These are phyloP conservation scores for Rhododendron molle DNA, from an alignment of 148 eudicot genomes.

Conservation along the genomic window DNA sequence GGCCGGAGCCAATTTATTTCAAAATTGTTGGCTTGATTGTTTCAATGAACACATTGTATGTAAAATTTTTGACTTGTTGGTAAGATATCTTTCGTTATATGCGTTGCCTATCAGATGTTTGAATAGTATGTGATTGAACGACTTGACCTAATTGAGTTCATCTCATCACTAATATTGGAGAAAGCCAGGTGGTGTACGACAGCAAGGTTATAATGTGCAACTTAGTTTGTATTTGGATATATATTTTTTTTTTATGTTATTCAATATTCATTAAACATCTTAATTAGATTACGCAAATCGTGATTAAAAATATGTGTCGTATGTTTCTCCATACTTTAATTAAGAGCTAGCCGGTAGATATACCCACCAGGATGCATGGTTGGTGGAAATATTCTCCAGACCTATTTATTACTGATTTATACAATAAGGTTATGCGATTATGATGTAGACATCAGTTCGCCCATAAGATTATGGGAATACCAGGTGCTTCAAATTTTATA, in stretches of 20 bases:
- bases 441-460: not conserved
- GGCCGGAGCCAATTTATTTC: not conserved
- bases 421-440: not conserved
- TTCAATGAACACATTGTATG: not conserved
- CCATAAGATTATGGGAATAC: not conserved
- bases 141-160: too few species aligned
- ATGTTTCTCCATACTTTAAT: not conserved
- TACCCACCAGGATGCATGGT: not conserved
- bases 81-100: too few species aligned
- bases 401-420: not conserved
- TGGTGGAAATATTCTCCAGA: not conserved
- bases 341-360: not conserved
- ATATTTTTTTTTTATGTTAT: too few species aligned
- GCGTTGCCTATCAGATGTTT: too few species aligned
- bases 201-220: too few species aligned
- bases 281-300: too few species aligned
- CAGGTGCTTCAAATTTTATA: not conserved
- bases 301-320: not conserved
- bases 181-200: too few species aligned
- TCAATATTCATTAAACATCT: too few species aligned
- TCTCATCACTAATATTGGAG: too few species aligned
- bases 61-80: too few species aligned
- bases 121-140: too few species aligned
- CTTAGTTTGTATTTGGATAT: too few species aligned
- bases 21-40: not conserved